Conservation (phyloP, 1,284 basidiomycete genomes). For the Sparassis latifolia region DNA sequence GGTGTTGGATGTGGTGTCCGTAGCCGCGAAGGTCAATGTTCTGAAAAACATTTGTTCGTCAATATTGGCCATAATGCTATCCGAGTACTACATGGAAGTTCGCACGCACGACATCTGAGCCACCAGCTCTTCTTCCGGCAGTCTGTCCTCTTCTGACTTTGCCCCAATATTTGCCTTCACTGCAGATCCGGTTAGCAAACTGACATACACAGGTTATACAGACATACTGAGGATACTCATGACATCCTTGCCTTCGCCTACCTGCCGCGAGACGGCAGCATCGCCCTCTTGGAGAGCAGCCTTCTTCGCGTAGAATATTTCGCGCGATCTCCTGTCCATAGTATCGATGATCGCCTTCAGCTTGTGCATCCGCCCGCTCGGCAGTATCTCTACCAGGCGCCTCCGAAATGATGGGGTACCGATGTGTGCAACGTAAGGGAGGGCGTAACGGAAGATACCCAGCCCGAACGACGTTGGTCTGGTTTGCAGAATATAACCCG, state of each 20-base stretch:
- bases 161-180: constrained; percentile 11
- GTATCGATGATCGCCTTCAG: constrained; percentile 30
- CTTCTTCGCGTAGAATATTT: constrained; percentile 37
- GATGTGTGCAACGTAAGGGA: constrained; percentile 27
- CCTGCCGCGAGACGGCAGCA: constrained; percentile 24
- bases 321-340: constrained; percentile 28
- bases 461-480: neutral
- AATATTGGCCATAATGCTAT: neutral
- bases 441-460: neutral
- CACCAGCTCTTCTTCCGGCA: constrained; percentile 4
- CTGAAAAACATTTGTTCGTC: neutral
- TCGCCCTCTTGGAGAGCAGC: constrained; percentile 30
- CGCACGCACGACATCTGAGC: constrained; percentile 11
- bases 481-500: neutral
- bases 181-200: neutral
- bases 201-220: neutral
- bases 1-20: constrained; percentile 13
- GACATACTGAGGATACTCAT: constrained; percentile 38
- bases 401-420: constrained; percentile 30
- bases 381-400: constrained; percentile 26
- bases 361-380: constrained; percentile 25
- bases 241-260: constrained; percentile 37
- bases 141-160: constrained; percentile 5
- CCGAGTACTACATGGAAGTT: neutral
- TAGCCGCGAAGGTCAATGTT: constrained; percentile 9